Base-by-base conservation (phyloP, 306 rosid species). In the Acacia melanoxylon region DNA sequence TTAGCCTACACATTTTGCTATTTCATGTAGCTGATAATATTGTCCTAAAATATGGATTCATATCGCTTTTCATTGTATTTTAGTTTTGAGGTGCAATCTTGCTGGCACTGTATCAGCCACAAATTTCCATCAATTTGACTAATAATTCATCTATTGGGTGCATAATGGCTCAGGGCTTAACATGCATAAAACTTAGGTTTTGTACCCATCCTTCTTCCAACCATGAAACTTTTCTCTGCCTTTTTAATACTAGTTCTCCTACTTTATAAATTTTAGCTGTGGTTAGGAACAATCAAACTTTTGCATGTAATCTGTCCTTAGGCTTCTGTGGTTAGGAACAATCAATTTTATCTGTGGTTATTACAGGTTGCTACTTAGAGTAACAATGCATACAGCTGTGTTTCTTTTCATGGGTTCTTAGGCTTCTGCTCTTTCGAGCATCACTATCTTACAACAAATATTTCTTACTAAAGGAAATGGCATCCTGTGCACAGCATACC, bases 321-420 rank as follows among this genome's bases (percentile, higher is more conserved):
- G 58, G 58, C 22, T 19, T 73, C 44, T 72, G 37, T 46, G 5
- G 63, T 17, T 48, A 48, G 63, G 44, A 29, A 73, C 2, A 51
- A 16, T 16, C 8, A 31, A 27, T 29, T 16, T 19, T 46, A 10
- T 12, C 17, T 48, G 25, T 49, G 19, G 33, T 73, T 40, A 54
- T 84, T 58, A 44, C 29, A 66, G 68, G 79, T 73, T 74, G 76
- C 25, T 67, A 25, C 75, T 19, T 69, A 80, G 68, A 69, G 63
- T 84, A 29, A 80, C 70, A 69, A 37, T 29, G 54, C 14, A 76
- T 42, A 37, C 72, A 27, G 14, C 82, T 35, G 45, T 22, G 29
- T 40, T 67, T 69, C 68, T 37, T 69, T 40, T 82, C 16, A 66
- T 33, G 44, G 63, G 68, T 49, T 33, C 29, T 56, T 58, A 27